Percentiles rank a stretch among this genome's conserved stretches.
Evolutionary conservation across 371 early-diverging fungal genomes (phyloP).

Genomic region (Actinomortierella wolfii): DNA sequence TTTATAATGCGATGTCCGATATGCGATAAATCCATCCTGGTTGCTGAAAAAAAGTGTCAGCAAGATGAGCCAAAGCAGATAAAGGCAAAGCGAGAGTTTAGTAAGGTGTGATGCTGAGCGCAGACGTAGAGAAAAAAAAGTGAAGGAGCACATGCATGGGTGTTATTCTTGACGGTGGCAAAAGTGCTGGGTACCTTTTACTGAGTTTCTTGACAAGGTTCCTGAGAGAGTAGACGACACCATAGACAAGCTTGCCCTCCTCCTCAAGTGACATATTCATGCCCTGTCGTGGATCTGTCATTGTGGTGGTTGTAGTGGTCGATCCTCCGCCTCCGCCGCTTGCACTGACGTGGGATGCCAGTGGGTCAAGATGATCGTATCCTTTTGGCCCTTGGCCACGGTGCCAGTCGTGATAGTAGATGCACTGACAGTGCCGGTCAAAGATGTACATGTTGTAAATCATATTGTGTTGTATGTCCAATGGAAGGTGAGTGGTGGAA

Average conservation of each 20-base stretch:
- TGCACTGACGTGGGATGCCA: constrained; percentile 42
- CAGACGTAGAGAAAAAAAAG: constrained; percentile 2
- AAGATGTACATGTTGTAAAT: constrained; percentile 91
- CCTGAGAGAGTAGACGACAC: constrained; percentile 85
- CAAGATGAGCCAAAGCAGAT: too few relatives aligned
- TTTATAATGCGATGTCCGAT: constrained; percentile 83
- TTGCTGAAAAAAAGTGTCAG: constrained; percentile 35
- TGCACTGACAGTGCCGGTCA: constrained; percentile 91
- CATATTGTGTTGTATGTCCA: constrained; percentile 46
- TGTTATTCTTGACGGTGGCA: too few relatives aligned
- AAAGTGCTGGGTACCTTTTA: constrained; percentile 47
- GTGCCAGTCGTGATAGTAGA: constrained; percentile 83
- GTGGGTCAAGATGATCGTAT: constrained; percentile 15
- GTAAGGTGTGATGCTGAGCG: too few relatives aligned
- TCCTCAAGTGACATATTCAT: constrained; percentile 79
- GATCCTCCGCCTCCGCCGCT: constrained; percentile 38
- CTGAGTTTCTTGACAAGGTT: constrained; percentile 85
- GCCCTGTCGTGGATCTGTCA: constrained; percentile 50
- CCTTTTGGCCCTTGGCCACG: constrained; percentile 22
- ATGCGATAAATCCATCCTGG: constrained; percentile 78
- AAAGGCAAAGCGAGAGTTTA: too few relatives aligned
- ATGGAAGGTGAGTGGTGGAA: too few relatives aligned
- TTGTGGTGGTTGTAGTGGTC: constrained; percentile 45
- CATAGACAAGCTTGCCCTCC: constrained; percentile 93
- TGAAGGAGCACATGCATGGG: background rate